A percentile compares a stretch with the other conserved stretches of the same genome.
Conservation (phyloP, 139 green algal genomes). For the Haematococcus lacustris region DNA sequence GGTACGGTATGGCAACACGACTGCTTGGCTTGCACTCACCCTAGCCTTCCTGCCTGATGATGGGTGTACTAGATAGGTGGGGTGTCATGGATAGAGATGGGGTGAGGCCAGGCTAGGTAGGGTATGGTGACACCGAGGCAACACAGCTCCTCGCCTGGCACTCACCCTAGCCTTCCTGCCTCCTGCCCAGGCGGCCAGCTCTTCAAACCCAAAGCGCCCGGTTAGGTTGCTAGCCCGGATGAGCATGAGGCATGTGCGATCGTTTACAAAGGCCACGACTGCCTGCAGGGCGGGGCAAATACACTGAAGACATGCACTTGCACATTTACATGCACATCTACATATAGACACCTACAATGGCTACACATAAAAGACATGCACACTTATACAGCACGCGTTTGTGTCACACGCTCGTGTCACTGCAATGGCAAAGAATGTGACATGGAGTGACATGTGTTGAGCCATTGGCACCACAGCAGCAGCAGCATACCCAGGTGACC, state of each 20-base stretch:
- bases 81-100: background rate
- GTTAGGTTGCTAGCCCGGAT: conserved; percentile 41
- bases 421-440: too few species aligned
- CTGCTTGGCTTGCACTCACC: background rate
- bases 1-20: background rate
- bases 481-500: too few species aligned
- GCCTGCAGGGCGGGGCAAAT: conserved; percentile 9
- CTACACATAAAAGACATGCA: too few species aligned
- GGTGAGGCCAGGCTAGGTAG: background rate
- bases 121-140: background rate
- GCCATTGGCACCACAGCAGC: too few species aligned
- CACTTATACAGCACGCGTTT: too few species aligned
- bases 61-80: background rate
- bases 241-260: conserved; percentile 39
- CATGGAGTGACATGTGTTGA: too few species aligned
- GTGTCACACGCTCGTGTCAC: too few species aligned
- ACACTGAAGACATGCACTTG: too few species aligned
- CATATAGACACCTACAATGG: too few species aligned
- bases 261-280: conserved; percentile 54
- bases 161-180: conserved; percentile 18
- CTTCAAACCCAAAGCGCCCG: conserved; percentile 51
- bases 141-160: background rate
- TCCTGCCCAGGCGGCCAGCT: conserved; percentile 44
- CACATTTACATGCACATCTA: too few species aligned
- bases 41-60: background rate